These are phyloP conservation scores for Aspergillus oerlinghausenensis DNA, from an alignment of 2,329 filamentous ascomycete species.

Conservation along the genomic window DNA sequence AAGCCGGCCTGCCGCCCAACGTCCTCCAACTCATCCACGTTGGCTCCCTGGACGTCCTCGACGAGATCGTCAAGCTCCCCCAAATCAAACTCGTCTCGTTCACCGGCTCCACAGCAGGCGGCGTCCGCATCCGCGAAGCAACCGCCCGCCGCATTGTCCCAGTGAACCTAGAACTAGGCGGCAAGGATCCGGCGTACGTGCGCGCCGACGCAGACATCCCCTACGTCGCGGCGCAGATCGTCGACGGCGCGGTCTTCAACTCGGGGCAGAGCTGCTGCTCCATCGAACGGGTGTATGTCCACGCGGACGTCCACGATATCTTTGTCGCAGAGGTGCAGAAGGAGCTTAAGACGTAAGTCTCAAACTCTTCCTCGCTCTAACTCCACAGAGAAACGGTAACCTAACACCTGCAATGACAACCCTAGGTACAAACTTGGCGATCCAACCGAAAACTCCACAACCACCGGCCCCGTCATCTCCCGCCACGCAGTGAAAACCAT, in stretches of 20 bases:
- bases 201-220: slow-evolving; percentile 74
- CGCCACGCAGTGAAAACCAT: slow-evolving; percentile 70
- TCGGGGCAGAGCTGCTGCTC: slow-evolving; percentile 93
- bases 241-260: slow-evolving; percentile 88
- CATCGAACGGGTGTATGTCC: slow-evolving; percentile 82
- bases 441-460: slow-evolving; percentile 67
- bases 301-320: slow-evolving; percentile 74
- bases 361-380: too few species aligned
- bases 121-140: slow-evolving; percentile 74
- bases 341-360: slow-evolving; percentile 59
- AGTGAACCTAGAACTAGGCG: slow-evolving; percentile 83
- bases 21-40: slow-evolving; percentile 87
- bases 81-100: slow-evolving; percentile 78
- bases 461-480: slow-evolving; percentile 81
- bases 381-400: neutral
- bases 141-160: slow-evolving; percentile 75
- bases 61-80: slow-evolving; percentile 69
- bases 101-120: slow-evolving; percentile 82
- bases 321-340: slow-evolving; percentile 74
- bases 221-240: slow-evolving; percentile 86
- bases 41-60: slow-evolving; percentile 69
- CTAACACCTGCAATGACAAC: neutral
- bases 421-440: slow-evolving; percentile 54
- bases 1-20: slow-evolving; percentile 73
- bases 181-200: slow-evolving; percentile 88